Evolutionary conservation across 805 yeast genomes (phyloP), one percentile per base, ranked within the genome.

Genomic region (Yamadazyma phyllophila): DNA sequence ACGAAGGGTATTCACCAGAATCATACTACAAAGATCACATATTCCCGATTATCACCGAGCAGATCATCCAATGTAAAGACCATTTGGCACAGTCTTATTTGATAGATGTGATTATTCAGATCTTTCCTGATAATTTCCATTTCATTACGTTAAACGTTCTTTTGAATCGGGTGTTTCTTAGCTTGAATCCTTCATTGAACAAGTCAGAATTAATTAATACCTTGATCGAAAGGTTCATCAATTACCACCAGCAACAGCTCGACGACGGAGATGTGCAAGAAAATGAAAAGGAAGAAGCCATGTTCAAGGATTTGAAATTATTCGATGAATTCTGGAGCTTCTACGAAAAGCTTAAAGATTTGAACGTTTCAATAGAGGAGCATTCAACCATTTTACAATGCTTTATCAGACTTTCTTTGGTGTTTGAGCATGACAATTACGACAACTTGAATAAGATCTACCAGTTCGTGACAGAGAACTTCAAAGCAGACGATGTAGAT

Each of bases 121-220:
- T 91, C 1, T 94, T 94, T 69, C 97, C 98, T 1, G 97, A 88
- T 58, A 88, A 86, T 51, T 92, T 85, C 62, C 98, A 94, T 58
- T 67, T 90, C 48, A 74, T 74, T 15, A 88, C 97, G 0, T 70
- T 94, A 54, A 82, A 82, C 43, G 66, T 69, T 27, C 80, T 87
- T 52, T 72, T 94, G 53, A 62, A 61, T 40, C 76, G 75, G 26
- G 81, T 91, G 1, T 77, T 88, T 15, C 65, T 82, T 44, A 75
- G 79, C 46, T 69, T 94, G 49, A 82, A 81, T 58, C 90, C 94
- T 1, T 73, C 77, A 38, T 85, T 88, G n/a, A 76, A 81, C 36
- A 74, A 85, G 45, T 77, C 82, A 36, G 82, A 78, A 45, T 76
- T 91, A 27, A 71, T 91, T 26, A 66, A 81, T 12, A 78, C 91